Evolutionary conservation across 495 filamentous ascomycete genomes (phyloP).

Genomic region (Hypoxylon rickii): DNA sequence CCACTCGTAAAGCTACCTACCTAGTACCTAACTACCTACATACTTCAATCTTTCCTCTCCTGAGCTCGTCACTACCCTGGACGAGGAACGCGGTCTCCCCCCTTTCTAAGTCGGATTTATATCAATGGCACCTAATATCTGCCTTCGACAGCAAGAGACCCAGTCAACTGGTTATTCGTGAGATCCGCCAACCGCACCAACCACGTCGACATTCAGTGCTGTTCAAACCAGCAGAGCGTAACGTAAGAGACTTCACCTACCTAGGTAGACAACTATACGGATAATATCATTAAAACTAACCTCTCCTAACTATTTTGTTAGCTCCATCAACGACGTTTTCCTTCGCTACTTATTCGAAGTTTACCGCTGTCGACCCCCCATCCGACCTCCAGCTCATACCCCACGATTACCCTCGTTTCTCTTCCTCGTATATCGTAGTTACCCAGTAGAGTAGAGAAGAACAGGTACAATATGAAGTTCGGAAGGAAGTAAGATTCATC

Average conservation of each 20-base stretch:
- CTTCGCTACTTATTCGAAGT: not conserved
- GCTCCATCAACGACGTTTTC: not conserved
- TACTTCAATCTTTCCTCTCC: not conserved
- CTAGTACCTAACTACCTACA: not conserved
- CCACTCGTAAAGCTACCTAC: not conserved
- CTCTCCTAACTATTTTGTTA: not conserved
- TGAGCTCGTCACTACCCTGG: not conserved
- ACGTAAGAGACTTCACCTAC: no score
- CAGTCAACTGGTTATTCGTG: constrained; percentile 33
- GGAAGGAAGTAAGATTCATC: constrained; percentile 64
- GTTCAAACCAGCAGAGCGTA: no score
- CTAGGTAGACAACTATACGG: constrained; percentile 1
- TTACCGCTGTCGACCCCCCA: no score
- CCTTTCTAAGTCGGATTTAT: constrained; percentile 4
- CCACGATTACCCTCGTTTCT: not conserved
- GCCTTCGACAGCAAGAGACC: constrained; percentile 19
- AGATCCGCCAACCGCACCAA: constrained; percentile 20
- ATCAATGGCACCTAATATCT: constrained; percentile 29
- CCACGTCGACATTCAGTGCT: constrained; percentile 3
- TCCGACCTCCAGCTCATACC: constrained; percentile 1
- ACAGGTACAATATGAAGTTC: constrained; percentile 87
- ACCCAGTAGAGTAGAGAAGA: no score
- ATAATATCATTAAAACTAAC: constrained; percentile 18
- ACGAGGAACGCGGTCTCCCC: constrained; percentile 3
- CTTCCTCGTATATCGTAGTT: not conserved